phyloP scores from a whole-genome alignment of 2,329 filamentous ascomycete species.

The Emmonsiellopsis sp. region DNA sequence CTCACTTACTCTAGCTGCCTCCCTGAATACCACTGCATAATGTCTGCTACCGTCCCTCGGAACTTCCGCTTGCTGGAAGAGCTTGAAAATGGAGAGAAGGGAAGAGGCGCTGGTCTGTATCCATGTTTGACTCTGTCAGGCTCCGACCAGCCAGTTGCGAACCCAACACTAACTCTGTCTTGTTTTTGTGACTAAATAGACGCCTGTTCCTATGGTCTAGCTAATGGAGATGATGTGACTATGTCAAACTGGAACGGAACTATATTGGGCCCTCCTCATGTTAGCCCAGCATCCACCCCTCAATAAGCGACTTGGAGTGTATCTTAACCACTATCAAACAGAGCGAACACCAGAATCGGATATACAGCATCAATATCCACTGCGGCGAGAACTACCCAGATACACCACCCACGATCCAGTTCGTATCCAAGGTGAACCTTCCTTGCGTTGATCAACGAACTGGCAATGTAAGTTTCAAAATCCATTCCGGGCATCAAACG shows the following conservation, averaged over 20 bases:
- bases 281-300: constrained; percentile 39
- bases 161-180: constrained; percentile 13
- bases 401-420: constrained; percentile 77
- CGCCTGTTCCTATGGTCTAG: constrained; percentile 92
- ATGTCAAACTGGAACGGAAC: constrained; percentile 99
- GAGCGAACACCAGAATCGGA: constrained; percentile 97
- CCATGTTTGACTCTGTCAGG: background rate
- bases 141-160: constrained; percentile 4
- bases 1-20: background rate
- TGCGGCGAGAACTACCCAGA: constrained; percentile 87
- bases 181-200: constrained; percentile 44
- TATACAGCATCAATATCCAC: constrained; percentile 96
- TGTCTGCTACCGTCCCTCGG: constrained; percentile 72
- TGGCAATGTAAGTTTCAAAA: constrained; percentile 50
- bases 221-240: constrained; percentile 85
- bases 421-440: constrained; percentile 92
- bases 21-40: constrained; percentile 18
- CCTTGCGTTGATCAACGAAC: constrained; percentile 77
- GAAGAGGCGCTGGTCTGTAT: constrained; percentile 64
- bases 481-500: background rate
- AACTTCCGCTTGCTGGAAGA: constrained; percentile 97
- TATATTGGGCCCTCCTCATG: constrained; percentile 91
- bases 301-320: background rate
- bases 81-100: constrained; percentile 98
- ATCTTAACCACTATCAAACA: constrained; percentile 26